phyloP scores from a whole-genome alignment of 1,284 basidiomycete species.

The Chalciporus sp. region DNA sequence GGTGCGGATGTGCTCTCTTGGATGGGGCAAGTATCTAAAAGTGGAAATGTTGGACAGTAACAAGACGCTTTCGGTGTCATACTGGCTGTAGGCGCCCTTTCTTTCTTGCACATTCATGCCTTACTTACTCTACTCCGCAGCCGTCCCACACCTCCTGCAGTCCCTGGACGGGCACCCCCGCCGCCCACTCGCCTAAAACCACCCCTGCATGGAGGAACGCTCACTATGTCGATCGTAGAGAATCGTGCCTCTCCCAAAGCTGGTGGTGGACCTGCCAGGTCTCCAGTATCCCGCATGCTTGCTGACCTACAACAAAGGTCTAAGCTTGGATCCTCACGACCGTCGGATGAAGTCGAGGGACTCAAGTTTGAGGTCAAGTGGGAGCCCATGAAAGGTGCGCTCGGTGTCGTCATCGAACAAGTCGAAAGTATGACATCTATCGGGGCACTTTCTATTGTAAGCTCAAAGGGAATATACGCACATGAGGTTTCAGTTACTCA shows the following conservation, averaged over 20 bases:
- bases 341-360: conserved; percentile 74
- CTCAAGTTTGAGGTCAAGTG: conserved; percentile 60
- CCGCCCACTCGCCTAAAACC: conserved; percentile 43
- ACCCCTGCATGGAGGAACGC: conserved; percentile 57
- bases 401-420: conserved; percentile 54
- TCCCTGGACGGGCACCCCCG: conserved; percentile 35
- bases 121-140: conserved; percentile 33
- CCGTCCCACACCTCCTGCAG: conserved; percentile 44
- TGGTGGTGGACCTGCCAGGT: conserved; percentile 44
- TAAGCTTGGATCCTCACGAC: conserved; percentile 52
- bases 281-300: conserved; percentile 55
- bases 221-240: conserved; percentile 52
- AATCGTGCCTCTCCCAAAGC: conserved; percentile 39
- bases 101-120: background rate
- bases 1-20: conserved; percentile 70
- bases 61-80: conserved; percentile 64
- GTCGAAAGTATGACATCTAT: conserved; percentile 43
- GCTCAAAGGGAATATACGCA: conserved; percentile 1
- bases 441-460: conserved; percentile 51
- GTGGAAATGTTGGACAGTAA: conserved; percentile 66
- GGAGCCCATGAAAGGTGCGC: conserved; percentile 63
- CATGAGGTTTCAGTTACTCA: background rate
- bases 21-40: conserved; percentile 73
- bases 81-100: conserved; percentile 69
- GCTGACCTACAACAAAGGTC: conserved; percentile 63